Percentiles rank a stretch among this genome's conserved stretches.
These are phyloP conservation scores for Hypoxylon sp. DNA, from an alignment of 2,329 filamentous ascomycete genomes.

Conservation along the genomic window DNA sequence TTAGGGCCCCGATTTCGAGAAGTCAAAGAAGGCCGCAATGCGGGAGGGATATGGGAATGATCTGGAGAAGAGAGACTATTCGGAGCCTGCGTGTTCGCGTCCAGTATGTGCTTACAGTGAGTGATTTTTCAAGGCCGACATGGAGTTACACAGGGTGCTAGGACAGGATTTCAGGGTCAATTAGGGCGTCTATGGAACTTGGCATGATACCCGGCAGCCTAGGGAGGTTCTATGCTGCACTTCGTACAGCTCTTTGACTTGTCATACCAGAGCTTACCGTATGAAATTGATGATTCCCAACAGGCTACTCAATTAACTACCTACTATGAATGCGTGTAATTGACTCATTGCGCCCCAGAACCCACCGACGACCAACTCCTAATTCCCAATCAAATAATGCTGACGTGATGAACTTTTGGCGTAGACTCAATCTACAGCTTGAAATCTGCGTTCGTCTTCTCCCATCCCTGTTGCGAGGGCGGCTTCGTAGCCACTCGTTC, in stretches of 20 bases:
- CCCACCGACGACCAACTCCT: neutral
- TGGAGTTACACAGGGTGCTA: neutral
- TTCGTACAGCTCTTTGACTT: neutral
- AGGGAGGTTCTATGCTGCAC: neutral
- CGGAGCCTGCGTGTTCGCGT: neutral
- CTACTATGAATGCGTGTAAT: neutral
- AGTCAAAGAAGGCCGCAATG: neutral
- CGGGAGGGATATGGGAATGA: too few relatives aligned
- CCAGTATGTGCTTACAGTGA: neutral
- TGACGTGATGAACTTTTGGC: neutral
- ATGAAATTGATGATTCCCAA: neutral
- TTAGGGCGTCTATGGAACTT: neutral
- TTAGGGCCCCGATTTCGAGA: neutral
- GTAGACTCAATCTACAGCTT: conserved; percentile 70
- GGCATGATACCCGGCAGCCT: neutral
- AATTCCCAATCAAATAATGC: neutral
- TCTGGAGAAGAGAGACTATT: neutral
- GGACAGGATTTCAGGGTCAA: neutral
- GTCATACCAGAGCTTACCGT: neutral
- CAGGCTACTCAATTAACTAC: neutral
- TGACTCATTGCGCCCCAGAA: neutral
- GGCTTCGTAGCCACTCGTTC: conserved; percentile 76
- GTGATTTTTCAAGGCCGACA: neutral
- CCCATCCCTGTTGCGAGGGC: conserved; percentile 73
- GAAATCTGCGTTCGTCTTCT: conserved; percentile 80